Evolutionary conservation across 2,329 filamentous ascomycete genomes (phyloP), one percentile per base, ranked within the genome.

Genomic region (Fusarium chaquense): DNA sequence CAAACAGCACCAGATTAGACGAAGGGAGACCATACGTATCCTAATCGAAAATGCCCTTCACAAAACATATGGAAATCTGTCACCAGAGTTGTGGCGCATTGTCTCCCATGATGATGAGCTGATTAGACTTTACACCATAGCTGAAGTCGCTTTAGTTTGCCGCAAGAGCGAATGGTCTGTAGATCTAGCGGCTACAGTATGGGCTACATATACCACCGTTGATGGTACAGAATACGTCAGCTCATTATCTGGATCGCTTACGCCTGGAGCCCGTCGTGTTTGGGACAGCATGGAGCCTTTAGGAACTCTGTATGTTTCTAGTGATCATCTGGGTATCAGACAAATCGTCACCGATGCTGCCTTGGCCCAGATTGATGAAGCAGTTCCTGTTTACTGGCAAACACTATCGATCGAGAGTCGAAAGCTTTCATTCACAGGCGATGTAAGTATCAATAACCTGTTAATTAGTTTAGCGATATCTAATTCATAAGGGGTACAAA

Each of bases 241-340:
- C 6, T 61, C 67, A 1, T 5, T 70, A 0, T 46, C 51, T 0
- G 52, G 58, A 30, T 26, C 8, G 3, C 6, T 18, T 1, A 6
- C 2, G 2, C 1, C n/a, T 12, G 38, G 10, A 2, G 30, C 12
- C 6, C 30, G n/a, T 6, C 30, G 16, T 9, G 11, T n/a, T 8
- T 40, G 22, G 44, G 4, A 12, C n/a, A 6, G 6, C 26, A 10
- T 11, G 28, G 10, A 9, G 10, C 11, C 10, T 30, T 30, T 11
- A 9, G 28, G 28, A 30, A 30, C 28, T 12, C 4, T 68, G 2
- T 64, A 70, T n/a, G 36, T 70, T 1, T 43, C 47, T 0, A 57
- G 44, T 6, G 67, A 70, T 26, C 18, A 70, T 20, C 12, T 70
- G 4, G 67, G 67, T 0, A 68, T 70, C n/a, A 64, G 51, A 6